A percentile compares a stretch with the other conserved stretches of the same genome.
These are phyloP conservation scores for Vavraia culicis DNA, from an alignment of 371 early-diverging fungal species.

Conservation along the genomic window DNA sequence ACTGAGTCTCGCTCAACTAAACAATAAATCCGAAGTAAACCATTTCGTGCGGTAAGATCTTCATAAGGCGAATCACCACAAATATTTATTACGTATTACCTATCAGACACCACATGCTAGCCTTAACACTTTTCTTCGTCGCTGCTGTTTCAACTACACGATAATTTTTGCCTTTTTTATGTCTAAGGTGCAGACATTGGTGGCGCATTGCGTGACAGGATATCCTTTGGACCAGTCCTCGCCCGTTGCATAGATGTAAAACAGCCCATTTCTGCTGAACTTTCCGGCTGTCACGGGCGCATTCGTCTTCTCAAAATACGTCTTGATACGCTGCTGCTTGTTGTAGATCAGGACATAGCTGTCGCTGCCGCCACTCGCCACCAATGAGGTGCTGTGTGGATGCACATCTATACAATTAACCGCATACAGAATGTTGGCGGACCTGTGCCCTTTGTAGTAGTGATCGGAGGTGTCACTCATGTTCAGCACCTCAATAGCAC, in stretches of 20 bases:
- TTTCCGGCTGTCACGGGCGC: slow-evolving; percentile 54
- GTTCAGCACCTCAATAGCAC: slow-evolving; percentile 38
- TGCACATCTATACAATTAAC: slow-evolving; percentile 57
- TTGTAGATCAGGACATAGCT: slow-evolving; percentile 76
- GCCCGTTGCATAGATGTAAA: slow-evolving; percentile 69
- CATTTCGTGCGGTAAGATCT: no score
- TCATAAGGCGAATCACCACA: no score
- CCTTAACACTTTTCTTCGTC: no score
- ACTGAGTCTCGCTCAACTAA: no score
- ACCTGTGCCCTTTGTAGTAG: slow-evolving; percentile 73
- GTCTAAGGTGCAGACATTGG: no score
- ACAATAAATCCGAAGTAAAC: no score
- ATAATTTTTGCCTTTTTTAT: no score
- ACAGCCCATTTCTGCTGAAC: slow-evolving; percentile 61
- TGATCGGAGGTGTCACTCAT: slow-evolving; percentile 44
- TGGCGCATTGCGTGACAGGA: neutral
- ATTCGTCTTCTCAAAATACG: slow-evolving; percentile 42
- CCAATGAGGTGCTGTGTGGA: slow-evolving; percentile 63
- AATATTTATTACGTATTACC: no score
- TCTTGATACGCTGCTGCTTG: slow-evolving; percentile 62
- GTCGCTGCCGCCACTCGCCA: slow-evolving; percentile 70
- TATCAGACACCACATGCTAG: no score
- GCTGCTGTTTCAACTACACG: no score
- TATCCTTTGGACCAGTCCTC: slow-evolving; percentile 91
- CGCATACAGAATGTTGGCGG: slow-evolving; percentile 46